A percentile compares a stretch with the other conserved stretches of the same genome.
phyloP scores from a whole-genome alignment of 306 rosid species.

The Sicyos edulis region DNA sequence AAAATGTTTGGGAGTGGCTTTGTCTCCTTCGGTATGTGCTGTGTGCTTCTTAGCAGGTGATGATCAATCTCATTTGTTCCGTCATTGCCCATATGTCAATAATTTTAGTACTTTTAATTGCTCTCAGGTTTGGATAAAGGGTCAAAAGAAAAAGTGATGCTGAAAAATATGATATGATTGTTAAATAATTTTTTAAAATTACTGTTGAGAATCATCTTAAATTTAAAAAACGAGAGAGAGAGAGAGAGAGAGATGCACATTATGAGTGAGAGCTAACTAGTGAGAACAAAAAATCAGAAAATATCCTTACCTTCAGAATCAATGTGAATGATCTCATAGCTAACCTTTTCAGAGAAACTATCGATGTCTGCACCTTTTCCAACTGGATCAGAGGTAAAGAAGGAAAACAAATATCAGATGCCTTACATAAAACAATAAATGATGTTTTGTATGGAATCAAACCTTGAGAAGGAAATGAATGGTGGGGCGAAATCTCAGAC shows the following conservation, averaged over 20 bases:
- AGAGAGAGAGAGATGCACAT: not conserved
- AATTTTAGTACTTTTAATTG: not conserved
- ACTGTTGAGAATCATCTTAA: not conserved
- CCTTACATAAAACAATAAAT: not conserved
- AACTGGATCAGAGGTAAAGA: not conserved
- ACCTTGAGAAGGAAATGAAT: not conserved
- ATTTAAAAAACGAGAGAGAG: too few species aligned
- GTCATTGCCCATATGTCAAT: not conserved
- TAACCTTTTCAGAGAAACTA: not conserved
- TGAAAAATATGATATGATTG: not conserved
- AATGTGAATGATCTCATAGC: not conserved
- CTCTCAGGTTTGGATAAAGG: not conserved
- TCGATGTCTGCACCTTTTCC: conserved; percentile 13
- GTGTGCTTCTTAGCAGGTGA: not conserved
- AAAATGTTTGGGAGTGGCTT: not conserved
- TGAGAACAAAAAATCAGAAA: not conserved
- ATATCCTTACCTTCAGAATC: conserved; percentile 11
- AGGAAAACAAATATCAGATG: not conserved
- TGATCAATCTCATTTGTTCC: not conserved
- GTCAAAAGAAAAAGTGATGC: not conserved
- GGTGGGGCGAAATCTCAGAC: not conserved
- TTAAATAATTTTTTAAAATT: not conserved
- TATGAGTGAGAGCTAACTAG: not conserved
- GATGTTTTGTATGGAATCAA: not conserved
- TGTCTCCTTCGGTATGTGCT: not conserved